Conservation (phyloP, 257 asterid genomes). For the Thymus mandschuricus region DNA sequence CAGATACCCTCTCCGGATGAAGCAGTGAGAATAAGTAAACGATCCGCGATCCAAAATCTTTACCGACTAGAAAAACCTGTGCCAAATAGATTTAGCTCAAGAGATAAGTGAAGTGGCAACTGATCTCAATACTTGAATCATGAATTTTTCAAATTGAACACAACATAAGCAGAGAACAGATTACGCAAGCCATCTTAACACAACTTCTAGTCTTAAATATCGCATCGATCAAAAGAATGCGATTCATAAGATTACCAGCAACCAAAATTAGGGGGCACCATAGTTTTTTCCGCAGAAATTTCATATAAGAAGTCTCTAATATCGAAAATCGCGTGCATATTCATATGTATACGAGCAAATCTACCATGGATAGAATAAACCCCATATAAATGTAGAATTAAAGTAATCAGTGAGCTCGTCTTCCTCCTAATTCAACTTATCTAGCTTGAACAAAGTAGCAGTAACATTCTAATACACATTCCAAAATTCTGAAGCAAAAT, state of each 20-base stretch:
- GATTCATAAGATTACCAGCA: neutral
- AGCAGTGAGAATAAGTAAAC: conserved; percentile 48
- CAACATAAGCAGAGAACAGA: neutral
- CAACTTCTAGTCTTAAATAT: neutral
- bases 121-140: neutral
- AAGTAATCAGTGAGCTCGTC: neutral
- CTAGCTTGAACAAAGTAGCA: neutral
- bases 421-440: neutral
- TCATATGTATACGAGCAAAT: neutral
- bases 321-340: neutral
- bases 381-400: neutral
- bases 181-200: neutral
- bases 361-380: neutral
- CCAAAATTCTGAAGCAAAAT: neutral
- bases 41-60: conserved; percentile 63
- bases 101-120: neutral
- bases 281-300: neutral
- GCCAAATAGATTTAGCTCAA: neutral
- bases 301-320: neutral
- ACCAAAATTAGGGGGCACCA: neutral
- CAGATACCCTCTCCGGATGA: conserved; percentile 48
- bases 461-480: neutral
- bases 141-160: neutral
- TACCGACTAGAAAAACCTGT: conserved; percentile 55
- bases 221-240: neutral